Base-by-base conservation (phyloP, 345 rosid genomes). In the Populus deltoides region DNA sequence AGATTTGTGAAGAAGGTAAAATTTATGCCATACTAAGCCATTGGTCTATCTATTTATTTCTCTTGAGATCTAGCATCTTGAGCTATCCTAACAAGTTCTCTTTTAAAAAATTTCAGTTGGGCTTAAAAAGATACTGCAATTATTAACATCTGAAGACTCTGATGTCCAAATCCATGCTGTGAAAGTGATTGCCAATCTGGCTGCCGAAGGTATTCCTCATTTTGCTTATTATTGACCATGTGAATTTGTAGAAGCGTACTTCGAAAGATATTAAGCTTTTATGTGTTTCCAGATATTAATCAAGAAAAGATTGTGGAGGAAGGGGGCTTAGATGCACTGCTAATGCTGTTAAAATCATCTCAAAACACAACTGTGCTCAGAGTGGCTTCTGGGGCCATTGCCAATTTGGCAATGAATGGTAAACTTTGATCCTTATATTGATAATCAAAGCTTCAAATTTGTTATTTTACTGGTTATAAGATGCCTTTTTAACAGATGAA, bases 381-480 rank as follows among this genome's bases (percentile, higher is more conserved):
- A 87, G 98, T 94, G 86, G 97, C 98, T 81, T 90, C 97, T 29
- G 98, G 98, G 53, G 98, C 98, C 78, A 89, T 94, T 71, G 98
- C 98, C 59, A 94, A 94, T 86, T 86, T 94, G 83, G 97, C 98
- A 70, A 94, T 94, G 98, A 94, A 93, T 41, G 97, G 98, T 94
- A 86, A 78, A 81, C 51, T 29, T 59, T 47, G 72, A 43, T 77
- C 22, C 24, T 72, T 49, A 53, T 72, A 47, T 63, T 57, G 13
- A 17, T 18, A 39, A 39, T 9, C 57, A 20, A 25, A 68, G 71
- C 71, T 68, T 68, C 49, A 35, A 8, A 5, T 36, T 25, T 20
- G 5, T 45, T 63, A 25, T 45, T 27, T 47, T 47, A 20, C 61
- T 70, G 33, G 57, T 70, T 13, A 15, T 47, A 25, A 24, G 62